Conservation (phyloP, 2,329 filamentous ascomycete species). For the Alternaria sp. region DNA sequence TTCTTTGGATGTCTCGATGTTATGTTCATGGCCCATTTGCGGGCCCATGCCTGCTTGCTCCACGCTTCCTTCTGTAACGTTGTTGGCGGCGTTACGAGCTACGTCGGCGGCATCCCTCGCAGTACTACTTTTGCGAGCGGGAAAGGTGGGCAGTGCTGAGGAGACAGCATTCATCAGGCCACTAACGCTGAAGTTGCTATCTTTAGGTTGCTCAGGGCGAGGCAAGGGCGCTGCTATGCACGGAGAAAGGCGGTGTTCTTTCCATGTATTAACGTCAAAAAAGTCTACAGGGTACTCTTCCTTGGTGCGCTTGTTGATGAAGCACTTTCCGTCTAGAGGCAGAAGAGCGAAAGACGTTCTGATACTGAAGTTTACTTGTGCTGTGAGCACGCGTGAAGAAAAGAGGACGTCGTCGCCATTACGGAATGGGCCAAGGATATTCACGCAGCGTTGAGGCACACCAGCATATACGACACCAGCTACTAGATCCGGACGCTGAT, state of each 20-base stretch:
- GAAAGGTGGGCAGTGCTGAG: constrained; percentile 54
- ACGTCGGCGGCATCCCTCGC: constrained; percentile 28
- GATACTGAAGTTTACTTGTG: constrained; percentile 92
- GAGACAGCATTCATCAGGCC: constrained; percentile 59
- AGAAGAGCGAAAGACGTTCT: constrained; percentile 86
- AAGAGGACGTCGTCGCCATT: constrained; percentile 93
- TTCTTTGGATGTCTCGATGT: constrained; percentile 31
- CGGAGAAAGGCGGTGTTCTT: constrained; percentile 78
- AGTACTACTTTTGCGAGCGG: constrained; percentile 43
- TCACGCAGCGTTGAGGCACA: constrained; percentile 84
- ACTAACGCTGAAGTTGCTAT: constrained; percentile 52
- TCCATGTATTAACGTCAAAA: constrained; percentile 81
- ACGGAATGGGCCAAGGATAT: constrained; percentile 87
- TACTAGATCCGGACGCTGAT: constrained; percentile 84
- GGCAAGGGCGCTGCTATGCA: constrained; percentile 76
- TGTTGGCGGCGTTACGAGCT: constrained; percentile 38
- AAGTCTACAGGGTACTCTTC: constrained; percentile 86
- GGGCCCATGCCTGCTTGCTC: constrained; percentile 54
- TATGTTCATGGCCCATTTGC: constrained; percentile 56
- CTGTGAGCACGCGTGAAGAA: constrained; percentile 88
- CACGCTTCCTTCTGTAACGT: constrained; percentile 40
- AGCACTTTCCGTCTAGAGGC: constrained; percentile 87
- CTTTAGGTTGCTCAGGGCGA: constrained; percentile 53
- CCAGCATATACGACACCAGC: constrained; percentile 87
- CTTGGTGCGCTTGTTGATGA: constrained; percentile 82